phyloP scores from a whole-genome alignment of 2,329 filamentous ascomycete species.

The Microcyclosporella mali region DNA sequence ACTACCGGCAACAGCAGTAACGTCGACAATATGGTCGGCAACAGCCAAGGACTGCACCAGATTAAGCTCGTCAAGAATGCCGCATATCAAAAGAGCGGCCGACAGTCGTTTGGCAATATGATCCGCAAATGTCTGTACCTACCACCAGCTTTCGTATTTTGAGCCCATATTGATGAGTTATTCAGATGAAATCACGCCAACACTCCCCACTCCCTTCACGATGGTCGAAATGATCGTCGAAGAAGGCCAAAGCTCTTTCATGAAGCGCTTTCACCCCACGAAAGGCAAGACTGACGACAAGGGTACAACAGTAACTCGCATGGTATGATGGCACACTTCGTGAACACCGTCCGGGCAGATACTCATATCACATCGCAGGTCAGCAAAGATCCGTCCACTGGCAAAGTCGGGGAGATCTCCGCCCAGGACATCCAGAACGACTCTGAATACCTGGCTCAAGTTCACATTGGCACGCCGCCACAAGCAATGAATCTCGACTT shows the following conservation, averaged over 20 bases:
- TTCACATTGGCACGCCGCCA: slow-evolving; percentile 58
- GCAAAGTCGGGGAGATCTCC: slow-evolving; percentile 19
- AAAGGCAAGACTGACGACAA: slow-evolving; percentile 5
- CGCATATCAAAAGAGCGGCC: slow-evolving; percentile 16
- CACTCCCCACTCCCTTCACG: slow-evolving; percentile 16
- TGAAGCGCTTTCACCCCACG: slow-evolving; percentile 7
- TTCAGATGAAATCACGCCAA: slow-evolving; percentile 18
- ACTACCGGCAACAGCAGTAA: too few species aligned
- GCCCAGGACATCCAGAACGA: slow-evolving; percentile 62
- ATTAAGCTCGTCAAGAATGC: slow-evolving; percentile 25
- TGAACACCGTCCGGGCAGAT: not conserved
- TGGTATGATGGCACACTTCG: slow-evolving; percentile 5
- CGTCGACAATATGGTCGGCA: slow-evolving; percentile 9
- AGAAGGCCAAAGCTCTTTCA: slow-evolving; percentile 5
- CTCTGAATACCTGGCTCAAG: slow-evolving; percentile 57
- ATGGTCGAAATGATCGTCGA: slow-evolving; percentile 14
- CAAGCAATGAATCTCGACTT: slow-evolving; percentile 59
- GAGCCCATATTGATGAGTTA: not conserved
- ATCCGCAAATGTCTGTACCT: slow-evolving; percentile 20
- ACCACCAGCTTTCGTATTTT: not conserved
- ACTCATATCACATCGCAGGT: not conserved
- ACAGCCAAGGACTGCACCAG: slow-evolving; percentile 18
- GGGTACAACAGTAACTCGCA: slow-evolving; percentile 8
- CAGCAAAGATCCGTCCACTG: slow-evolving; percentile 7
- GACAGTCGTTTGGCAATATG: slow-evolving; percentile 20